These are phyloP conservation scores for Cylindrodendrum hubeiense DNA, from an alignment of 2,329 filamentous ascomycete species.

Conservation along the genomic window DNA sequence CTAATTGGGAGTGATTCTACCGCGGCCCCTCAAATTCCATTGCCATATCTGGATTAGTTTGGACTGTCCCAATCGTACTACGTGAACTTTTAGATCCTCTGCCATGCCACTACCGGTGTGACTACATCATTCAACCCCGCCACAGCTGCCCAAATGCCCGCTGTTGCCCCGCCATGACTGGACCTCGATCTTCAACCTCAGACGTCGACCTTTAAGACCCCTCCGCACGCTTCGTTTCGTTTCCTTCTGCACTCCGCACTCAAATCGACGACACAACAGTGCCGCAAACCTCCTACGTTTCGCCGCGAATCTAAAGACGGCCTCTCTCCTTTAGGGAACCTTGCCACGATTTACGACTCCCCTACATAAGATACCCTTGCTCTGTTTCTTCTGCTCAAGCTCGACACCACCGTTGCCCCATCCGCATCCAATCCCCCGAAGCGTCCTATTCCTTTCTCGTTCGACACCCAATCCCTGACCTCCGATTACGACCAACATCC, in stretches of 20 bases:
- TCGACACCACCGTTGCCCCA: neutral
- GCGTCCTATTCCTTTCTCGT: neutral
- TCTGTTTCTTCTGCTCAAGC: neutral
- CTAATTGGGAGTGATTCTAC: neutral
- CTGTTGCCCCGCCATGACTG: slow-evolving; percentile 38
- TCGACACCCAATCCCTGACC: neutral
- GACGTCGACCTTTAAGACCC: slow-evolving; percentile 11
- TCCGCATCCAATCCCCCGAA: neutral
- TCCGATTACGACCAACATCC: neutral
- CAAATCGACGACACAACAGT: neutral
- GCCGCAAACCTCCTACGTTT: neutral
- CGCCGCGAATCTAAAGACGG: neutral
- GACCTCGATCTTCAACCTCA: slow-evolving; percentile 24
- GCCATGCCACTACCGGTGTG: slow-evolving; percentile 26
- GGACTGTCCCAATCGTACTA: fast-evolving
- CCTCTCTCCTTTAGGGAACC: neutral
- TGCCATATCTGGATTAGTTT: neutral
- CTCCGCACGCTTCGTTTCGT: neutral
- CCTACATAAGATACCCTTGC: slow-evolving; percentile 4
- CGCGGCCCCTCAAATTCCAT: neutral
- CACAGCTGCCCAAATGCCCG: slow-evolving; percentile 29
- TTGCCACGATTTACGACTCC: neutral
- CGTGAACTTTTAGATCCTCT: slow-evolving; percentile 8
- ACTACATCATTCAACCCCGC: slow-evolving; percentile 44
- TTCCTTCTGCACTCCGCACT: neutral